Evolutionary conservation across 257 asterid genomes (phyloP).

Genomic region (Petunia secreta): DNA sequence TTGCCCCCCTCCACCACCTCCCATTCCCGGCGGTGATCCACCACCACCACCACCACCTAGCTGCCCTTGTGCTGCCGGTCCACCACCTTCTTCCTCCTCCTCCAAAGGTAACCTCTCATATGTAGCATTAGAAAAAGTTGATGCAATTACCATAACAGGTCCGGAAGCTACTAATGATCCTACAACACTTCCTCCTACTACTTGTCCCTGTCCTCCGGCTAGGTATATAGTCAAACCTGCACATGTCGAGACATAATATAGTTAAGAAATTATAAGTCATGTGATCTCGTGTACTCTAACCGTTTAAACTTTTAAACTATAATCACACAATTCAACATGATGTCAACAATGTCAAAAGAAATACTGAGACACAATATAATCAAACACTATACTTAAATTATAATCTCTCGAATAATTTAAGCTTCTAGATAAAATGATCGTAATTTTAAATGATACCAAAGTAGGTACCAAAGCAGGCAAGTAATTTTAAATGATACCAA

Average conservation of each 20-base stretch:
- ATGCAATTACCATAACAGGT: conserved; percentile 72
- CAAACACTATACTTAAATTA: background rate
- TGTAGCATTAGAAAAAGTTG: conserved; percentile 68
- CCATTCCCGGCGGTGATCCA: conserved; percentile 43
- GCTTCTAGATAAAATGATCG: too few relatives aligned
- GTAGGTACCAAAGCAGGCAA: too few relatives aligned
- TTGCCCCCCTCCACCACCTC: conserved; percentile 36
- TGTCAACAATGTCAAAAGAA: background rate
- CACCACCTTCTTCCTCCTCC: conserved; percentile 53
- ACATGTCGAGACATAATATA: background rate
- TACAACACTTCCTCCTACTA: conserved; percentile 67
- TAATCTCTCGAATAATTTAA: too few relatives aligned
- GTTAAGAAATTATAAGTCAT: background rate
- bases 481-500: too few relatives aligned
- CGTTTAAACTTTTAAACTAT: background rate
- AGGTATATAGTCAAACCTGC: conserved; percentile 55
- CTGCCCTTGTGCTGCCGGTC: conserved; percentile 32
- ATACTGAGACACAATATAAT: background rate
- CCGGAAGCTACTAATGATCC: conserved; percentile 64
- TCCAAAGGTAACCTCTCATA: conserved; percentile 66
- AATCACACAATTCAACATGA: background rate
- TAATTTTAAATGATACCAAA: too few relatives aligned
- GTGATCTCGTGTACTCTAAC: background rate
- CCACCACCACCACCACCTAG: conserved; percentile 38
- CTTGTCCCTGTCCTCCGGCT: conserved; percentile 74